phyloP scores from a whole-genome alignment of 2,329 filamentous ascomycete species.

The Phaeophleospora eucalypticola region DNA sequence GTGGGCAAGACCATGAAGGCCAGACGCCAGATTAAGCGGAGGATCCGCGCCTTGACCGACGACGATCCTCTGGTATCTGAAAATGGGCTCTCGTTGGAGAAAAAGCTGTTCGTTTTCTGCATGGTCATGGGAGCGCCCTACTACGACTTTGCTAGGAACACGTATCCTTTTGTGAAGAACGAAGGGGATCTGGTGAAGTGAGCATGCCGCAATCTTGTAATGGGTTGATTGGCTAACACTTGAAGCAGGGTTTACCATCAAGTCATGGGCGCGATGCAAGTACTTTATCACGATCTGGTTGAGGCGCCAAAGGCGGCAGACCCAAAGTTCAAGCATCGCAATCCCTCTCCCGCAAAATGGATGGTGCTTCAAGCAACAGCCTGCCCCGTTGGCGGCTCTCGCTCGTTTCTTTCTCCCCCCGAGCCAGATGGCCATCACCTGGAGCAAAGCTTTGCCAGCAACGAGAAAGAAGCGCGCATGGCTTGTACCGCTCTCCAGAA shows the following conservation, averaged over 20 bases:
- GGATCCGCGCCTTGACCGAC: background rate
- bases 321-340: constrained; percentile 7
- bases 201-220: background rate
- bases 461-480: constrained; percentile 2
- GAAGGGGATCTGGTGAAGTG: background rate
- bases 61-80: background rate
- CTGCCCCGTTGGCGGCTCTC: no score
- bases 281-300: constrained; percentile 3
- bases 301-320: constrained; percentile 4
- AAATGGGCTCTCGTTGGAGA: background rate
- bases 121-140: background rate
- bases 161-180: background rate
- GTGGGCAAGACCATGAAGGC: background rate
- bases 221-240: background rate
- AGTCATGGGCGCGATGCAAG: constrained; percentile 4
- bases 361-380: background rate
- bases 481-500: constrained; percentile 5
- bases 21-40: background rate
- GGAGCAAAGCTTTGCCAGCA: constrained; percentile 1
- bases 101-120: background rate
- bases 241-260: constrained; percentile 2
- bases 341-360: constrained; percentile 1
- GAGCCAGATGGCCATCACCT: background rate
- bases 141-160: background rate
- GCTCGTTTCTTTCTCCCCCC: background rate